phyloP scores from a whole-genome alignment of 1,284 basidiomycete species.

The Rhodotorula sp. region DNA sequence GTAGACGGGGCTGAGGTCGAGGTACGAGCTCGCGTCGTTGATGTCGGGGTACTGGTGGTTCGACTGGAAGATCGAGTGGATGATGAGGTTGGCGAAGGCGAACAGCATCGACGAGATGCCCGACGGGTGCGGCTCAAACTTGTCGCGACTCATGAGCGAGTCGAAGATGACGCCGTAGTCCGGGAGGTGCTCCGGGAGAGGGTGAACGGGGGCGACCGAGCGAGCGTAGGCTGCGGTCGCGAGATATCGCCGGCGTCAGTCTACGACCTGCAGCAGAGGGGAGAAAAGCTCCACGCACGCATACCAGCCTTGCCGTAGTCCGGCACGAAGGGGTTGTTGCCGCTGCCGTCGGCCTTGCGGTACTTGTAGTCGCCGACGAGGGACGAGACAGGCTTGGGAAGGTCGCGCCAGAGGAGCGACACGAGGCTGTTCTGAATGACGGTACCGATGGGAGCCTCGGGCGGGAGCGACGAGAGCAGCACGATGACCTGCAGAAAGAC shows the following conservation, averaged over 20 bases:
- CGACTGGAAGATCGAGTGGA: slow-evolving; percentile 72
- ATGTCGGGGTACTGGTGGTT: slow-evolving; percentile 54
- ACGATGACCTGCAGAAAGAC: slow-evolving; percentile 9
- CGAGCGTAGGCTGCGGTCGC: slow-evolving; percentile 34
- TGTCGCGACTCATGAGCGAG: slow-evolving; percentile 60
- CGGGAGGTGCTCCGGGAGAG: slow-evolving; percentile 56
- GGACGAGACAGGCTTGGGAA: slow-evolving; percentile 29
- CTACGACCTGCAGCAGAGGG: too few species aligned
- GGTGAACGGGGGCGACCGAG: slow-evolving; percentile 31
- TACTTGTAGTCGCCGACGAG: slow-evolving; percentile 32
- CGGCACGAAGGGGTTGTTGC: slow-evolving; percentile 36
- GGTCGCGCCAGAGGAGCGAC: slow-evolving; percentile 34
- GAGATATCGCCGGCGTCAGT: too few species aligned
- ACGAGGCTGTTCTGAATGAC: slow-evolving; percentile 18
- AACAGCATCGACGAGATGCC: slow-evolving; percentile 64
- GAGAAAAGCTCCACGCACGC: neutral
- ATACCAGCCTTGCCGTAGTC: slow-evolving; percentile 32
- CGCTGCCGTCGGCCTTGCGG: slow-evolving; percentile 36
- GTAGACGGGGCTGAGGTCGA: slow-evolving; percentile 75
- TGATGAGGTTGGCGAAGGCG: slow-evolving; percentile 73
- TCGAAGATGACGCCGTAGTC: slow-evolving; percentile 77
- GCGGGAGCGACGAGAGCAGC: slow-evolving; percentile 15
- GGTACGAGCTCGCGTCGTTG: slow-evolving; percentile 71
- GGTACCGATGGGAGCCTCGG: slow-evolving; percentile 13
- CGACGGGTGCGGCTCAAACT: slow-evolving; percentile 74